phyloP scores from a whole-genome alignment of 2,329 filamentous ascomycete genomes.

The Furcasterigmium furcatum region DNA sequence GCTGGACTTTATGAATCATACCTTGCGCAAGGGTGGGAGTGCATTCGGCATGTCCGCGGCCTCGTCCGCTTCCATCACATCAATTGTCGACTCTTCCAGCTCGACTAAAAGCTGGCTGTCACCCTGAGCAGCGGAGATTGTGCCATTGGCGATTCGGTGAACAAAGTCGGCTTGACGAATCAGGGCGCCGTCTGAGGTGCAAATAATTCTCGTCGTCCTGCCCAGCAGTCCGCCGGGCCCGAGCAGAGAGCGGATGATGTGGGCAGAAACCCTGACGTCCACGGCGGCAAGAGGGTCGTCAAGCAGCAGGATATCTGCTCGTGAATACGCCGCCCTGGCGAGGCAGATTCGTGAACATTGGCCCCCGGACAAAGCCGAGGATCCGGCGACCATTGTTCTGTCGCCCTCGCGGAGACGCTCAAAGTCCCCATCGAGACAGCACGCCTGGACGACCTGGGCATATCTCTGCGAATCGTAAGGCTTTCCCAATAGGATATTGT shows the following conservation, averaged over 20 bases:
- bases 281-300: slow-evolving; percentile 66
- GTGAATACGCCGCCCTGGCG: slow-evolving; percentile 63
- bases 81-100: too few relatives aligned
- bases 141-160: too few relatives aligned
- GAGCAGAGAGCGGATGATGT: slow-evolving; percentile 63
- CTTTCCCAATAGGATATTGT: slow-evolving; percentile 67
- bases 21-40: too few relatives aligned
- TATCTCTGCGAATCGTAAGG: slow-evolving; percentile 36
- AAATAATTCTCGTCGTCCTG: slow-evolving; percentile 60
- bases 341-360: slow-evolving; percentile 65
- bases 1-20: too few relatives aligned
- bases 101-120: too few relatives aligned
- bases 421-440: slow-evolving; percentile 62
- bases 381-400: slow-evolving; percentile 59
- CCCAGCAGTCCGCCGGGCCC: slow-evolving; percentile 56
- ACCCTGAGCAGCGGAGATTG: too few relatives aligned
- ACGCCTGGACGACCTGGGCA: slow-evolving; percentile 62
- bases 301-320: slow-evolving; percentile 63
- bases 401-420: slow-evolving; percentile 64
- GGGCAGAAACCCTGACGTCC: slow-evolving; percentile 64
- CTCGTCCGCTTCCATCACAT: too few relatives aligned
- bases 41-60: too few relatives aligned
- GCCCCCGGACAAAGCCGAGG: slow-evolving; percentile 62
- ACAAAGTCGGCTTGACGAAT: too few relatives aligned
- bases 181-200: slow-evolving; percentile 64